Base-by-base conservation (phyloP, 305 asterid species). In the Plantago coronopus region DNA sequence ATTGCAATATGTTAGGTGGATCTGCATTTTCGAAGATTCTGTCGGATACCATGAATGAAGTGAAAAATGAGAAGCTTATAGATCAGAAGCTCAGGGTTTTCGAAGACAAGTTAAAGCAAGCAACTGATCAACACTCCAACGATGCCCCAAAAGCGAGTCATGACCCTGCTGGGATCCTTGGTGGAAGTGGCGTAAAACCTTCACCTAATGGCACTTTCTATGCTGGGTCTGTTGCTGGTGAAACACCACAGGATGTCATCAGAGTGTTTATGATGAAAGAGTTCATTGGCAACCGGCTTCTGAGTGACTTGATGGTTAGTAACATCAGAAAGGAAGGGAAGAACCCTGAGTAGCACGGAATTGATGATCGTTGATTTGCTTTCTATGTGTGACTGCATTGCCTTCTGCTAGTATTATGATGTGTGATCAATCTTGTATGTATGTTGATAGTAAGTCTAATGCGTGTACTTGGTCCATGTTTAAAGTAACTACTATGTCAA, bases 221-320 rank as follows among this genome's bases (percentile, higher is more conserved):
- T 62, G 57, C 29, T 10, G 56, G 54, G 23, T 55, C 63, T 19
- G 42, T 59, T 48, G 54, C 34, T 27, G 54, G 50, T 53, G 62
- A 56, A 34, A 59, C 54, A 23, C 78, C 84, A 42, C 79, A 72
- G 71, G 87, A 78, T n/a, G 76, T 72, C 54, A 37, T 79, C 45
- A 66, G 78, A 23, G 29, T 65, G 21, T 72, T 79, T 60, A 75
- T 80, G 80, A 64, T 59, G 86, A 74, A 68, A 47, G 80, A 78
- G 8, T 74, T 74, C 59, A 54, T 63, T 4, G 76, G 78, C 5
- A 17, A 46, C 44, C 68, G 53, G 22, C 59, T 71, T 65, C 56
- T 71, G 18, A 74, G 81, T 22, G 71, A 66, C 59, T 45, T 71
- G 49, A 60, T 74, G 34, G 77, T 78, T 64, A 73, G 64, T 29